Percentiles rank a stretch among this genome's conserved stretches.
Conservation (phyloP, 306 rosid species). For the Gynostemma pentaphyllum region DNA sequence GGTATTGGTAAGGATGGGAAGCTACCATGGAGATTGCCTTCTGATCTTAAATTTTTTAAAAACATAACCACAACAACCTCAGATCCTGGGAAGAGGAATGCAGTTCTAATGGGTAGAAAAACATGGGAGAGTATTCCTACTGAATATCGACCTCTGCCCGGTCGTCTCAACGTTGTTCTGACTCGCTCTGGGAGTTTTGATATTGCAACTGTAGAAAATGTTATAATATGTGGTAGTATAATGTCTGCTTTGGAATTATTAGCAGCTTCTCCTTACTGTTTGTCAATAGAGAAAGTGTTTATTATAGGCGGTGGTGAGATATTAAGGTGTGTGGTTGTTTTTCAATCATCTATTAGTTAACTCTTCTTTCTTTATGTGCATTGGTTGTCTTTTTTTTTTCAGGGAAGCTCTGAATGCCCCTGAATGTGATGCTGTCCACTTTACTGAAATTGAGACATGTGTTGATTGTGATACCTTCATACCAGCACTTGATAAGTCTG, state of each 20-base stretch:
- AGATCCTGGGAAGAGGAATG: constrained; percentile 79
- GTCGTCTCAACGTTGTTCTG: constrained; percentile 84
- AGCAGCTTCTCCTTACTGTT: constrained; percentile 82
- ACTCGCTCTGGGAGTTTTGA: constrained; percentile 94
- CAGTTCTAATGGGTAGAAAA: constrained; percentile 85
- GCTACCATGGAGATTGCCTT: constrained; percentile 73
- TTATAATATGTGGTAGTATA: constrained; percentile 74
- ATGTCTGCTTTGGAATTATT: constrained; percentile 79
- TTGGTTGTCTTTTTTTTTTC: constrained; percentile 21
- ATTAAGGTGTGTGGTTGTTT: constrained; percentile 37
- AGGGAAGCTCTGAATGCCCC: constrained; percentile 85
- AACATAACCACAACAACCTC: constrained; percentile 50
- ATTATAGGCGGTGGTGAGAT: constrained; percentile 82
- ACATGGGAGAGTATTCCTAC: constrained; percentile 81
- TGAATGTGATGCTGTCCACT: constrained; percentile 85
- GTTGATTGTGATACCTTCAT: constrained; percentile 75
- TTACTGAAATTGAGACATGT: constrained; percentile 66
- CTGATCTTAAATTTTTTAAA: constrained; percentile 67
- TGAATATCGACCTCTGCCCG: constrained; percentile 59
- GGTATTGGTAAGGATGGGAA: constrained; percentile 88
- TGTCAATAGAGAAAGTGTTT: constrained; percentile 91
- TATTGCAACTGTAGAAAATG: constrained; percentile 89
- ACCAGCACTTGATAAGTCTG: constrained; percentile 55
- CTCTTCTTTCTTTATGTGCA: constrained; percentile 8
- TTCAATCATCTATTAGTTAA: constrained; percentile 6